Conservation (phyloP, 441 rosid genomes). For the Gossypium gossypioides region DNA sequence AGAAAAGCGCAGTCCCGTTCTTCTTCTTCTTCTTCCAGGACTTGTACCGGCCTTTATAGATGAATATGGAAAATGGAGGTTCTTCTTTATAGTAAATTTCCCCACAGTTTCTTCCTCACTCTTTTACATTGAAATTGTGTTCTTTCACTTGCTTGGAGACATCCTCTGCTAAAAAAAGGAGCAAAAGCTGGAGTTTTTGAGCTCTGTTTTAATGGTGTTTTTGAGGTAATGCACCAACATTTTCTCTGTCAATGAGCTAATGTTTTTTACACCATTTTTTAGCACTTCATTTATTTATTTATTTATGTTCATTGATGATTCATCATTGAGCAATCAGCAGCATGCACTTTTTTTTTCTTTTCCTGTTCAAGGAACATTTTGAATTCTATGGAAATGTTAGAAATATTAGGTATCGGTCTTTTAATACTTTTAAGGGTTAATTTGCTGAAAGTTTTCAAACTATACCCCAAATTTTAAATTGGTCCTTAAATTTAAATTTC, state of each 20-base stretch:
- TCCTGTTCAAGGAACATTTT: neutral
- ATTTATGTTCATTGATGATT: too few species aligned
- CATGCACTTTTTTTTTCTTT: neutral
- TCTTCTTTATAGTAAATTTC: neutral
- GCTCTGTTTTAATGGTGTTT: neutral
- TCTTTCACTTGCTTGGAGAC: too few species aligned
- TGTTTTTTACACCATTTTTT: neutral
- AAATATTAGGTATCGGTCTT: neutral
- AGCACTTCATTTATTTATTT: neutral
- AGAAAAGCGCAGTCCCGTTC: neutral
- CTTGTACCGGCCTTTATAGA: too few species aligned
- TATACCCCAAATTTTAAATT: too few species aligned
- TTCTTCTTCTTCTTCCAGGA: neutral
- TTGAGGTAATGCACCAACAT: neutral
- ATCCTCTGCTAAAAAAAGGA: neutral
- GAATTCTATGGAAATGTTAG: neutral
- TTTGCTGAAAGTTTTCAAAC: too few species aligned
- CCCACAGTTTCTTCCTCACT: too few species aligned
- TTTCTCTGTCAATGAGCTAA: neutral
- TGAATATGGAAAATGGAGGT: neutral
- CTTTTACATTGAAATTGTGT: too few species aligned
- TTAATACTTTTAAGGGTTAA: neutral
- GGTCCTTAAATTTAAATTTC: too few species aligned
- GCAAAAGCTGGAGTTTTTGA: neutral
- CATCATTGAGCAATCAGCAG: neutral